Conservation (phyloP, 495 filamentous ascomycete genomes). For the Endocarpon pusillum region DNA sequence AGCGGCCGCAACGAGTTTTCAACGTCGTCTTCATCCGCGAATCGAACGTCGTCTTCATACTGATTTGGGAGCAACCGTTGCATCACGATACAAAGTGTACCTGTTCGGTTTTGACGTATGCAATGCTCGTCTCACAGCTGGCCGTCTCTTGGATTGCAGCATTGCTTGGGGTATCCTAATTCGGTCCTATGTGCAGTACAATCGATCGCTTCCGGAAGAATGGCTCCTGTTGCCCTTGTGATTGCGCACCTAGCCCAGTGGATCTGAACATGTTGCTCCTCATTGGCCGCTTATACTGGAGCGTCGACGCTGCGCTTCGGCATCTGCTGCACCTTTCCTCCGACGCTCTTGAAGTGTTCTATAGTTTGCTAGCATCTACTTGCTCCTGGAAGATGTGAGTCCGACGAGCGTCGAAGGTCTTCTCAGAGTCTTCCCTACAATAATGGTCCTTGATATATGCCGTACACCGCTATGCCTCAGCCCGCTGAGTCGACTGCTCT, state of each 20-base stretch:
- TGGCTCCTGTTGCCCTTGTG: conserved; percentile 37
- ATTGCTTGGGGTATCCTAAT: no score
- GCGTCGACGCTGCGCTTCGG: conserved; percentile 21
- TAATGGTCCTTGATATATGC: conserved; percentile 41
- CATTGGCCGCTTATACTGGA: conserved; percentile 41
- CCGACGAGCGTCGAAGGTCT: conserved; percentile 28
- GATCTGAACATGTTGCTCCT: conserved; percentile 39
- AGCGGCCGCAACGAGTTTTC: no score
- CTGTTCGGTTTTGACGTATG: no score
- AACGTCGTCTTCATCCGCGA: no score
- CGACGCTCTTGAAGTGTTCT: conserved; percentile 19
- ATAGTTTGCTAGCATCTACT: conserved; percentile 31
- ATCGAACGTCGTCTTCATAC: no score
- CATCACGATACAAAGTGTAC: no score
- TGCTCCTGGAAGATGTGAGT: conserved; percentile 28
- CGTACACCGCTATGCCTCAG: conserved; percentile 47
- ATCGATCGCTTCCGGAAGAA: conserved; percentile 71
- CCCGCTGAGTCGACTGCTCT: no score
- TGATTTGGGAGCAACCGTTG: no score
- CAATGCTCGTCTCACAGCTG: no score
- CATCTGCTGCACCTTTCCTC: conserved; percentile 21
- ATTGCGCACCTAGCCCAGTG: conserved; percentile 46
- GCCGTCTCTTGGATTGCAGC: no score
- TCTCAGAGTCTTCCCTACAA: conserved; percentile 23
- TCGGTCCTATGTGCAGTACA: no score